Base-by-base conservation (phyloP, 768 basidiomycete species). In the Trametes cingulata region DNA sequence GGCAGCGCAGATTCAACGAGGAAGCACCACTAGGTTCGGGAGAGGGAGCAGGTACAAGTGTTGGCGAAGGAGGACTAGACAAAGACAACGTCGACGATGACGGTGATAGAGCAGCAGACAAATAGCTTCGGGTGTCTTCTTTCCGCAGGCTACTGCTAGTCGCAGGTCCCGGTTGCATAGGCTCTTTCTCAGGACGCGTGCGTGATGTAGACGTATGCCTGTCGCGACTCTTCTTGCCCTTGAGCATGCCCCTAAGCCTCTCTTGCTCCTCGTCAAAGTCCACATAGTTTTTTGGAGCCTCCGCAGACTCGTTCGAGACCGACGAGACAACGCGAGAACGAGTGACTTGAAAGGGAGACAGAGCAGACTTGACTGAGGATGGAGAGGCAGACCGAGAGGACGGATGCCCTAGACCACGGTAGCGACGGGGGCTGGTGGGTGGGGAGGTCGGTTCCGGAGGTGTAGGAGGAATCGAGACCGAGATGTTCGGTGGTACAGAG, bases 211-310 rank as follows among this genome's bases (percentile, higher is more conserved):
- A 60, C 1, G 54, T 27, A 22, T 56, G 55, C 62, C 67, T 74
- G 27, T 73, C 70, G 48, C 68, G 84, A 17, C 73, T 76, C 35
- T 74, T 73, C 56, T 71, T 80, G 10, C 82, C 84, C 66, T 85
- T 87, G 33, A 93, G 71, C 68, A 93, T 77, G 36, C 85, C 87
- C 68, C 88, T 91, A 61, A 93, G 77, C 64, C 85, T 86, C 55
- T 86, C 87, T 1, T 86, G 79, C 68, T 93, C 91, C 43, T 91
- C 88, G 2, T 93, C 91, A 57, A 85, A 91, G 68, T 93, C 92
- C 1, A 92, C 86, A 67, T 82, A 86, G 64, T 85, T 90, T 73
- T 83, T 90, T 0, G 89, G 85, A 0, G 91, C 91, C 69, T 92
- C 88, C 0, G 83, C 89, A 60, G 82, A 82, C 60, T 90, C 87